These are phyloP conservation scores for Macrocybe gigantea DNA, from an alignment of 768 basidiomycete genomes.

Conservation along the genomic window DNA sequence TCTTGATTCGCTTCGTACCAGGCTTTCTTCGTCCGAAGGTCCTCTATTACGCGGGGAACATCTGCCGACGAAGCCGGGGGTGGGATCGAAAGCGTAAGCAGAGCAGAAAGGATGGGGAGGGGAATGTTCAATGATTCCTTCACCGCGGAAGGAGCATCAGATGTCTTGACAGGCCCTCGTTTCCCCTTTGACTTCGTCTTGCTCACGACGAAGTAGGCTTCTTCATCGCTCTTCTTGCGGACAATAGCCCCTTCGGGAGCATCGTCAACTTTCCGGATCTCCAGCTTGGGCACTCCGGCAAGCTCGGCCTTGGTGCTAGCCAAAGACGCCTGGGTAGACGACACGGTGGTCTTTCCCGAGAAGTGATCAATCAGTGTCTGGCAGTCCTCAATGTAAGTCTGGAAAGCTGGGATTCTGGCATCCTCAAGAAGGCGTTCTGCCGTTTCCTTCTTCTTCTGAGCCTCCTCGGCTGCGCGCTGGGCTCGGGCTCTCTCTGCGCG, in stretches of 20 bases:
- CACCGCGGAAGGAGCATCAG: constrained; percentile 23
- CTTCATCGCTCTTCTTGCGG: constrained; percentile 88
- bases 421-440: constrained; percentile 83
- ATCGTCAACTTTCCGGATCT: constrained; percentile 78
- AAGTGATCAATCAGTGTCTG: constrained; percentile 86
- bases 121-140: constrained; percentile 60
- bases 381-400: constrained; percentile 93
- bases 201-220: constrained; percentile 70
- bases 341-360: constrained; percentile 55
- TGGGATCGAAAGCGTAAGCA: constrained; percentile 84
- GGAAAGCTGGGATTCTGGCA: constrained; percentile 85
- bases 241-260: constrained; percentile 62
- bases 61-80: constrained; percentile 77
- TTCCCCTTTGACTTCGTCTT: constrained; percentile 65
- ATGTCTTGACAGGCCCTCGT: constrained; percentile 40
- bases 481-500: constrained; percentile 73
- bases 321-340: constrained; percentile 35
- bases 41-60: constrained; percentile 78
- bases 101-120: constrained; percentile 79
- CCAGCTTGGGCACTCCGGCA: constrained; percentile 71
- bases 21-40: constrained; percentile 88
- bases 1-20: constrained; percentile 95
- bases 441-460: constrained; percentile 73
- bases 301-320: constrained; percentile 38
- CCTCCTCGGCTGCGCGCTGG: constrained; percentile 73